phyloP scores from a whole-genome alignment of 2,329 filamentous ascomycete species.

The Annulohypoxylon truncatum region DNA sequence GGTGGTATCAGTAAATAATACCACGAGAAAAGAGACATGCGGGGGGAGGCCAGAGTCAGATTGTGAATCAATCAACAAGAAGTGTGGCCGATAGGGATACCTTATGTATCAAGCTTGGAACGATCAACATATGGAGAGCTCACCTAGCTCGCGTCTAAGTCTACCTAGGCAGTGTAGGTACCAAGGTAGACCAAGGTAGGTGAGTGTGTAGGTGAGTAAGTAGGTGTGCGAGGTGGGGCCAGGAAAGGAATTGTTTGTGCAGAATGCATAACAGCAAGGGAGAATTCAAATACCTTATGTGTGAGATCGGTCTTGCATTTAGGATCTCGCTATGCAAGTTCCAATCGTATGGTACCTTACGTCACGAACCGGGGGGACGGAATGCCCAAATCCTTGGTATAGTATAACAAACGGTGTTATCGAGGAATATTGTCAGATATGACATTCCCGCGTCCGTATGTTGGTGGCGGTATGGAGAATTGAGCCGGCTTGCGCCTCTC shows the following conservation, averaged over 20 bases:
- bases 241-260: conserved; percentile 44
- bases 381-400: conserved; percentile 43
- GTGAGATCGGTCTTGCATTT: conserved; percentile 43
- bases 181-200: neutral
- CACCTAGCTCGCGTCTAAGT: conserved; percentile 41
- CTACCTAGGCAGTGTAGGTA: conserved; percentile 25
- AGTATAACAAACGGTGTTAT: conserved; percentile 41
- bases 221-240: neutral
- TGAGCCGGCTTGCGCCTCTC: conserved; percentile 23
- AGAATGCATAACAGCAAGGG: conserved; percentile 50
- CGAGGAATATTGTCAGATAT: conserved; percentile 25
- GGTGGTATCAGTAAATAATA: conserved; percentile 39
- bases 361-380: conserved; percentile 43
- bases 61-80: conserved; percentile 42
- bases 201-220: neutral
- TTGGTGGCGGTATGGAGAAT: conserved; percentile 36
- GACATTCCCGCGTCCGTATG: conserved; percentile 34
- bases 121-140: conserved; percentile 33
- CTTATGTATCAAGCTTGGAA: conserved; percentile 39
- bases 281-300: conserved; percentile 46
- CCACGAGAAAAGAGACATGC: conserved; percentile 34
- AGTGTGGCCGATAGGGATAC: conserved; percentile 43
- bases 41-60: conserved; percentile 35
- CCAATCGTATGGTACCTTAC: conserved; percentile 42
- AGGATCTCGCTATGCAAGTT: conserved; percentile 42